Base-by-base conservation (phyloP, 1,284 basidiomycete species). In the Cutaneotrichosporon dermatis region DNA sequence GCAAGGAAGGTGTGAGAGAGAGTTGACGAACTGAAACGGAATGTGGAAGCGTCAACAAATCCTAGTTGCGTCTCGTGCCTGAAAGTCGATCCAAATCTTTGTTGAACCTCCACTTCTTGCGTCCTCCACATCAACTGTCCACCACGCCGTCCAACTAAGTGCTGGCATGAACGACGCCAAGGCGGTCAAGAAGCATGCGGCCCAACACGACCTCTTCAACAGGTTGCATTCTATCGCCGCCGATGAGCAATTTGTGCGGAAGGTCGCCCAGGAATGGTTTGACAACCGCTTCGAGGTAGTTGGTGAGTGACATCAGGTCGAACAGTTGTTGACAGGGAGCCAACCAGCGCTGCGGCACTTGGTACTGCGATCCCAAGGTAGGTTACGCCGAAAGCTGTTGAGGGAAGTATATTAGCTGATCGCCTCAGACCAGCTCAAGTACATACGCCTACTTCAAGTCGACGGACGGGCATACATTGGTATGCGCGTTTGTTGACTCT, bases 291-390 rank as follows among this genome's bases (percentile, higher is more conserved):
- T 74, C 46, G 66, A 67, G 36, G 71, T 77, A 4, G 66, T 78
- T 16, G 67, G 75, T 75, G 54, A 63, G 73, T 68, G 25, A 25
- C 25, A 25, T 34, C 12, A 6, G 10, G 25, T 2, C 25, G 25
- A 25, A 49, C 3, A 48, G 15, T 9, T 1, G 25, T 42, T 57
- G 15, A 37, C 52, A 6, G 16, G 35, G 33, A 88, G 92, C 93
- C 2, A 98, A 98, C 74, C 82, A 95, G 69, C 84, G 94, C 16
- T 97, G 93, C 69, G 94, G 94, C 1, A 89, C 88, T 4, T 98
- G 95, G 94, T 98, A 97, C 75, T 86, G 88, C 6, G 83, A 90
- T 66, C 89, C 92, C 4, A 61, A 69, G 5, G 82, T 85, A 54
- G 60, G 62, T 51, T 12, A 46, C 4, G n/a, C n/a, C n/a, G n/a